Percentiles rank a stretch among this genome's conserved stretches.
Evolutionary conservation across 192 early-diverging fungal genomes (phyloP).

Genomic region (Diversispora epigaea): DNA sequence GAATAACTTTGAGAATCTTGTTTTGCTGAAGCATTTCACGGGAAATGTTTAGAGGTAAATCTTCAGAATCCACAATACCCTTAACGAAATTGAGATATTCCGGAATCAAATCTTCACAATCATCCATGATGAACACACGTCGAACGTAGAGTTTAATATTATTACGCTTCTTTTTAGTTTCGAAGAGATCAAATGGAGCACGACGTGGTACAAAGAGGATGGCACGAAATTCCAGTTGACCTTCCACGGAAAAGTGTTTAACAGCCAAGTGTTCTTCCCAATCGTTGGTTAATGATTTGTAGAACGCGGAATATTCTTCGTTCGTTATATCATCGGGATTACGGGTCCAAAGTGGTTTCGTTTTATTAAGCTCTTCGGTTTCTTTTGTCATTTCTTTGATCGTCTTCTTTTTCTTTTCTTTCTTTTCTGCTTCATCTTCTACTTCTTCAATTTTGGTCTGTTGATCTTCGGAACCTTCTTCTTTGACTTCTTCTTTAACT

Average conservation of each 20-base stretch:
- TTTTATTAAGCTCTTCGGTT: conserved; percentile 91
- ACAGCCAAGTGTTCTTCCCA: conserved; percentile 97
- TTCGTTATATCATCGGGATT: conserved; percentile 96
- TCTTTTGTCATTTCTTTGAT: conserved; percentile 22
- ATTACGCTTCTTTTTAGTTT: conserved; percentile 99
- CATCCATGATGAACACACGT: conserved; percentile 99
- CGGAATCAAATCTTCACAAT: conserved; percentile 99
- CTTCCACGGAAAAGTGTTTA: conserved; percentile 99
- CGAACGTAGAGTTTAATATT: conserved; percentile 99
- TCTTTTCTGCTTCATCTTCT: conserved; percentile 31
- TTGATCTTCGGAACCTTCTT: conserved; percentile 2
- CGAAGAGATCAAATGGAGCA: conserved; percentile 97
- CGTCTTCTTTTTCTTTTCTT: conserved; percentile 26
- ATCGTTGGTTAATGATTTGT: conserved; percentile 98
- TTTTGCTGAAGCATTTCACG: conserved; percentile 99
- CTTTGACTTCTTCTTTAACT: conserved; percentile 41
- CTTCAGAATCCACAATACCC: conserved; percentile 99
- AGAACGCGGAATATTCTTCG: conserved; percentile 97
- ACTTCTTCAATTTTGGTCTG: conserved; percentile 33
- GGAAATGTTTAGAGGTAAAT: conserved; percentile 99
- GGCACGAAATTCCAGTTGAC: conserved; percentile 99
- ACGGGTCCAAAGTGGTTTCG: conserved; percentile 99
- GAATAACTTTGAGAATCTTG: conserved; percentile 99
- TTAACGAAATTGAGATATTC: conserved; percentile 99
- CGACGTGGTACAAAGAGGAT: conserved; percentile 96